These are phyloP conservation scores for Spergularia bocconei DNA, from an alignment of 148 eudicot species.

Conservation along the genomic window DNA sequence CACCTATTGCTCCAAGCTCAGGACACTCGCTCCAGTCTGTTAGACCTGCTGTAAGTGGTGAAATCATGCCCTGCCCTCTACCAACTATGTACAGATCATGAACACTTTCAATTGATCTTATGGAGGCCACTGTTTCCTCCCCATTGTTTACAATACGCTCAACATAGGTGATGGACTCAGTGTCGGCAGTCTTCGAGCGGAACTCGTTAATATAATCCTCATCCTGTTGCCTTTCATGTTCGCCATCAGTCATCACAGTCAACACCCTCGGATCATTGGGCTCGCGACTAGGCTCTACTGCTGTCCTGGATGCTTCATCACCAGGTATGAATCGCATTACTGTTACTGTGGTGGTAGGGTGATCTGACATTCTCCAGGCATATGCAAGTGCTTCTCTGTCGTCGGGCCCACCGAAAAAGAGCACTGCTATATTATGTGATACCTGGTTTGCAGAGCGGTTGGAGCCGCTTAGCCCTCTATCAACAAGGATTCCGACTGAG, in stretches of 20 bases:
- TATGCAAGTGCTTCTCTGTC: constrained; percentile 65
- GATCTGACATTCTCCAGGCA: constrained; percentile 53
- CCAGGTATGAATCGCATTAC: constrained; percentile 53
- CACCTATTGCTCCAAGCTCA: constrained; percentile 88
- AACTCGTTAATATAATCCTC: constrained; percentile 60
- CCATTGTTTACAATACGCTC: constrained; percentile 64
- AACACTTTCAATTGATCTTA: constrained; percentile 50
- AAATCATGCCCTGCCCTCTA: constrained; percentile 64
- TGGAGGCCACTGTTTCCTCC: constrained; percentile 70
- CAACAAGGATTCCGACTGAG: constrained; percentile 73
- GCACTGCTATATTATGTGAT: constrained; percentile 43
- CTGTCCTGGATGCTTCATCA: constrained; percentile 26
- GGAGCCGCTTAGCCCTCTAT: constrained; percentile 55
- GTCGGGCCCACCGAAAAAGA: constrained; percentile 61
- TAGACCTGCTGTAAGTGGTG: constrained; percentile 82
- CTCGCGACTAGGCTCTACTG: constrained; percentile 16
- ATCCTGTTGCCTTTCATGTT: constrained; percentile 53
- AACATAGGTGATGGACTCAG: constrained; percentile 37
- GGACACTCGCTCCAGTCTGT: constrained; percentile 98
- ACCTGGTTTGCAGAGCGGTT: constrained; percentile 37
- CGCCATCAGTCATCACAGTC: constrained; percentile 52
- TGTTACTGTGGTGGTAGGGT: constrained; percentile 46
- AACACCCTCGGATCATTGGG: constrained; percentile 36
- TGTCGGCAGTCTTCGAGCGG: constrained; percentile 36
- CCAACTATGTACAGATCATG: constrained; percentile 81